Conservation (phyloP, 208 protist species). For the Leishmania martiniquensis region DNA sequence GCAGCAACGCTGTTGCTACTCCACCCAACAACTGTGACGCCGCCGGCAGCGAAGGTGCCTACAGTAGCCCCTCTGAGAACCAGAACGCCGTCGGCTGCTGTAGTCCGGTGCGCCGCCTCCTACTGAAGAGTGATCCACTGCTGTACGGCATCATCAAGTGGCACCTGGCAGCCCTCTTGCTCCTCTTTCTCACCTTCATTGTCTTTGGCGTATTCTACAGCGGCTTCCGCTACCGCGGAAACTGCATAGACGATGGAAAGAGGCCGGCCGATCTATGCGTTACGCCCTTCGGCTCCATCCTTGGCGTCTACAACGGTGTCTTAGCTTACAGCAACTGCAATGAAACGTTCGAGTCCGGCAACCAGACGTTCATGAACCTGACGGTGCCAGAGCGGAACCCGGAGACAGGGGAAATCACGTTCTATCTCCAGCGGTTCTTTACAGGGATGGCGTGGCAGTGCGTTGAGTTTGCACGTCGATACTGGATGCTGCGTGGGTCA, state of each 20-base stretch:
- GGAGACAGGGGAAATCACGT: neutral
- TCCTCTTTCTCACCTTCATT: conserved; percentile 27
- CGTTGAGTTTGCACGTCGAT: conserved; percentile 86
- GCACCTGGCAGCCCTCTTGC: conserved; percentile 14
- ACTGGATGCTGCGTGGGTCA: conserved; percentile 70
- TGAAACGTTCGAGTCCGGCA: conserved; percentile 37
- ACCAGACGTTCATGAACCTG: conserved; percentile 28
- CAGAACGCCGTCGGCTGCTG: neutral
- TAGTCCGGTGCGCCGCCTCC: conserved; percentile 10
- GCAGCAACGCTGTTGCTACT: conserved; percentile 3
- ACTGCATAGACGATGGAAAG: neutral
- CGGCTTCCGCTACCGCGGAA: conserved; percentile 8
- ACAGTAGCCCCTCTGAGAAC: neutral
- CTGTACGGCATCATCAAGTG: conserved; percentile 31
- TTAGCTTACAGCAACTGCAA: conserved; percentile 80
- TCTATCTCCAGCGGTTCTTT: neutral
- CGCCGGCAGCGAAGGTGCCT: neutral
- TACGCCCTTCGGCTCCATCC: conserved; percentile 50
- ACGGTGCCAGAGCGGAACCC: neutral
- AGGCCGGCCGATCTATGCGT: conserved; percentile 1
- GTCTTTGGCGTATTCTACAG: conserved; percentile 28
- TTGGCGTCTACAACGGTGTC: conserved; percentile 54
- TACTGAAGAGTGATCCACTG: conserved; percentile 28
- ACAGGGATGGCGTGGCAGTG: conserved; percentile 85
- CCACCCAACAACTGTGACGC: no score